Evolutionary conservation across 495 filamentous ascomycete genomes (phyloP), one percentile per base, ranked within the genome.

Genomic region (Podospora appendiculata): DNA sequence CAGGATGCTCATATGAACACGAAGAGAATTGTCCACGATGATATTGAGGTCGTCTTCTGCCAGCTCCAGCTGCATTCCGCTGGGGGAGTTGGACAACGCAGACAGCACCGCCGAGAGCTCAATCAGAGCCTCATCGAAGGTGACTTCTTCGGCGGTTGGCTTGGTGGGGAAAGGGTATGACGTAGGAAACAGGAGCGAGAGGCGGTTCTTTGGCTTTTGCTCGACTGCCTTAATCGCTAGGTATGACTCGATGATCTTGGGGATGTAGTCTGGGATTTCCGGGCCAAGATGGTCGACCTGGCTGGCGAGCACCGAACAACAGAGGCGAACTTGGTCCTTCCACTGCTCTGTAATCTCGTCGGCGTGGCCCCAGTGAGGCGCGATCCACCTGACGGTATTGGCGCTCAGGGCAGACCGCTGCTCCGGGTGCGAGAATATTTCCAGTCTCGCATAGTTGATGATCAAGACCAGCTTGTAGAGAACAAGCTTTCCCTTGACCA

Each of bases 391-490:
- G 36, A 91, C 81, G 16, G 89, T 96, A 60, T 90, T 93, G 39
- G 84, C 79, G 52, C 86, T 84, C 48, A 96, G 70, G 18, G 79
- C 82, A 32, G 79, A 77, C 50, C 86, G 78, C 56, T 91, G 84
- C 52, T 90, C 85, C 0, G 84, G 81, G 8, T 85, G 75, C 38
- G 85, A 77, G 69, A 97, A 96, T 16, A 95, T 71, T 17, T 86
- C 83, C 10, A 91, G 70, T 42, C 84, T 83, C 5, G 86, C 88
- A 61, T 93, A 88, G 63, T 95, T 90, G 61, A 95, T 85, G 56
- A 97, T 92, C 12, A 97, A 76, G 8, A 96, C 80, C 46, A 99
- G 76, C 62, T 95, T 96, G 70, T 94, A 96, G 10, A 97, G 72
- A n/a, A 96, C 77, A 8, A 99, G 75, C 79, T 94, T 96, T 18